Evolutionary conservation across 2,329 filamentous ascomycete genomes (phyloP), one percentile per base, ranked within the genome.

Genomic region (Fusarium temperatum): DNA sequence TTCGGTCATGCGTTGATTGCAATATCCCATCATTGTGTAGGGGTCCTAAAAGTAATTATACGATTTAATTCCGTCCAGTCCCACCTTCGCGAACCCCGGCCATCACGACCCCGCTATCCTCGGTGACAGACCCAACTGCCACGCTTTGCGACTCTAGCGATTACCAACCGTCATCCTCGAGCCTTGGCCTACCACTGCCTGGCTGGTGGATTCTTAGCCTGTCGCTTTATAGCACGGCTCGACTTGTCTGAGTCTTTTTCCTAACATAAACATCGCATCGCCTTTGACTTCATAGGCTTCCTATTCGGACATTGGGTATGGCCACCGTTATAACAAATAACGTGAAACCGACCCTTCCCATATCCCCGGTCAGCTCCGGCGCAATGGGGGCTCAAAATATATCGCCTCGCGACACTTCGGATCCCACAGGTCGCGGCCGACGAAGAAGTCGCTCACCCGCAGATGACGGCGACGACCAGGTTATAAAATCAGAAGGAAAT

Each of bases 361-460:
- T 83, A 58, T 82, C 84, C 50, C 82, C 82, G 68, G 79, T 82
- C 55, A 82, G 81, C 71, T 80, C 80, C 53, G 78, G 82, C 69
- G 80, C 80, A 74, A 86, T 87, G 85, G 81, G 83, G 48, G 78
- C 83, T 59, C 84, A 86, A 72, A 85, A 82, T 81, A 35, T 63
- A 28, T 79, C 77, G 44, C 78, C 78, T 32, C 62, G 72, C 32
- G 87, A 68, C 80, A 82, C 47, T 79, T 84, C 62, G 70, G 72
- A 76, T 63, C 54, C 66, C 45, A 62, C 72, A 26, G 84, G 83
- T 44, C 81, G 84, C 54, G 83, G 82, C 17, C 83, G 84, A 36
- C 82, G 79, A 36, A 81, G 83, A 70, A 86, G 84, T 68, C 83
- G 82, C 62, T 85, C 85, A 20, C 81, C 82, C 20, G 83, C 84